phyloP scores from a whole-genome alignment of 768 basidiomycete species.

The Leccinum uliginosum region DNA sequence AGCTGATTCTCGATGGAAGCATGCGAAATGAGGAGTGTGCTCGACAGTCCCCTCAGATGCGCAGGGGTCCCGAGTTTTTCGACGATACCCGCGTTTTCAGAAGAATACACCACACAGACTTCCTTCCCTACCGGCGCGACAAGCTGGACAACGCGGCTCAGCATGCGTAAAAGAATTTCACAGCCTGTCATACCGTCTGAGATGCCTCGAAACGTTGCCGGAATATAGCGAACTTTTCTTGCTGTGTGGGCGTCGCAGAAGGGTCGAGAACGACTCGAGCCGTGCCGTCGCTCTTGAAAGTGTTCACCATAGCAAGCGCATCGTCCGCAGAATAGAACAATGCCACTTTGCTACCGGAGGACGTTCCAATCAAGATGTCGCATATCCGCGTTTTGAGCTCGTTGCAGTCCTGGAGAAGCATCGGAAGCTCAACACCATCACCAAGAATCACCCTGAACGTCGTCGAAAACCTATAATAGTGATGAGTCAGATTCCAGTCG shows the following conservation, averaged over 20 bases:
- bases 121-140: conserved; percentile 48
- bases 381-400: conserved; percentile 32
- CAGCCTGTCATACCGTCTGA: conserved; percentile 43
- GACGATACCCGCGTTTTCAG: conserved; percentile 41
- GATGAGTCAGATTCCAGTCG: conserved; percentile 3
- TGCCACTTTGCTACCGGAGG: conserved; percentile 45
- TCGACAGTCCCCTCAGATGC: conserved; percentile 40
- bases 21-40: conserved; percentile 47
- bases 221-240: conserved; percentile 47
- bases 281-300: conserved; percentile 48
- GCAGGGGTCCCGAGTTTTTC: conserved; percentile 48
- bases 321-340: conserved; percentile 53
- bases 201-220: conserved; percentile 45
- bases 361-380: conserved; percentile 35
- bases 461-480: conserved; percentile 19
- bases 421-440: conserved; percentile 45
- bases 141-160: conserved; percentile 40
- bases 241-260: conserved; percentile 39
- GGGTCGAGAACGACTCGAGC: conserved; percentile 42
- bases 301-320: conserved; percentile 47
- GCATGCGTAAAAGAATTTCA: neutral
- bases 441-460: conserved; percentile 49
- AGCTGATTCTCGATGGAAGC: conserved; percentile 56
- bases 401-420: conserved; percentile 41
- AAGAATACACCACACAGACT: conserved; percentile 57